phyloP scores from a whole-genome alignment of 352 stramenopile genomes.

The Globisporangium radiosum region DNA sequence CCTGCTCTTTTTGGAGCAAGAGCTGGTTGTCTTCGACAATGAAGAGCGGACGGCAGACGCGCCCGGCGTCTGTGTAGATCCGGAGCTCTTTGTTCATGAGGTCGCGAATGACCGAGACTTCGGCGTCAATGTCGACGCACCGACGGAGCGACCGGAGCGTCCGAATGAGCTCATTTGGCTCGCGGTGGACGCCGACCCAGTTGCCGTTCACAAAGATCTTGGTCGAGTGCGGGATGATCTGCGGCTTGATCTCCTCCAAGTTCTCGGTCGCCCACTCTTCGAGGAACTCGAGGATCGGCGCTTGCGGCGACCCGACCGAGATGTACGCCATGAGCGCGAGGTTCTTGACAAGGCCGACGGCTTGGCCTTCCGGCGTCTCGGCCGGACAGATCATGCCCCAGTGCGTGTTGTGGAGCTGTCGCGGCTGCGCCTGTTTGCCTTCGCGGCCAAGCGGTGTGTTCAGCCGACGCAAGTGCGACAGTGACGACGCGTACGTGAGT shows the following conservation, averaged over 20 bases:
- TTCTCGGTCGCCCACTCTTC: slow-evolving; percentile 99
- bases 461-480: slow-evolving; percentile 97
- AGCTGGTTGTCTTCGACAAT: slow-evolving; percentile 97
- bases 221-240: slow-evolving; percentile 96
- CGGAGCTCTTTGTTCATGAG: slow-evolving; percentile 98
- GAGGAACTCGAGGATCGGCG: slow-evolving; percentile 97
- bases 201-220: slow-evolving; percentile 99
- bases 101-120: slow-evolving; percentile 98
- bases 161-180: slow-evolving; percentile 95
- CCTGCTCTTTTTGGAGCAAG: slow-evolving; percentile 96
- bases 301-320: slow-evolving; percentile 89
- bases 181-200: slow-evolving; percentile 97
- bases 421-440: slow-evolving; percentile 98
- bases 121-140: slow-evolving; percentile 97
- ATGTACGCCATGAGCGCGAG: slow-evolving; percentile 99
- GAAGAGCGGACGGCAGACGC: slow-evolving; percentile 98
- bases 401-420: slow-evolving; percentile 99
- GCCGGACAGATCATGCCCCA: slow-evolving; percentile 99
- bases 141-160: slow-evolving; percentile 93
- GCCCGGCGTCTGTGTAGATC: slow-evolving; percentile 99
- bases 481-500: slow-evolving; percentile 97
- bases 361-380: slow-evolving; percentile 95
- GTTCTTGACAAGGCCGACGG: slow-evolving; percentile 97
- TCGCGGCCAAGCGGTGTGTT: slow-evolving; percentile 99
- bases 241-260: slow-evolving; percentile 95